phyloP scores from a whole-genome alignment of 306 rosid genomes.

The Vigna trinervia region DNA sequence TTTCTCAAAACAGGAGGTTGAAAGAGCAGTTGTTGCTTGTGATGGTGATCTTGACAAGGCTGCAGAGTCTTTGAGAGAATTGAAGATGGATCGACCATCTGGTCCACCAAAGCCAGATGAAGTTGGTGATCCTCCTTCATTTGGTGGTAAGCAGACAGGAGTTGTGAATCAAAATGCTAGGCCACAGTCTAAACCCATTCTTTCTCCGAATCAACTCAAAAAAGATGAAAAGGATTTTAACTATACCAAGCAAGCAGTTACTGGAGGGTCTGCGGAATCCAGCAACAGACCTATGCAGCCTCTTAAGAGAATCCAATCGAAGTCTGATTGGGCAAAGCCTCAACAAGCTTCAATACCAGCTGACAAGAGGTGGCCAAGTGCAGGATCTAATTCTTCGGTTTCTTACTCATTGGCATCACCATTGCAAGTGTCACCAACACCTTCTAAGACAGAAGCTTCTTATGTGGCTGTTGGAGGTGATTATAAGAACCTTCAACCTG shows the following conservation, averaged over 20 bases:
- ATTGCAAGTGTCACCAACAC: conserved; percentile 60
- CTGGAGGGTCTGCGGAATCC: conserved; percentile 61
- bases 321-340: conserved; percentile 77
- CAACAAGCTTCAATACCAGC: conserved; percentile 56
- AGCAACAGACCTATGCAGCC: conserved; percentile 61
- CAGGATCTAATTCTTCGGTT: conserved; percentile 61
- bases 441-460: conserved; percentile 63
- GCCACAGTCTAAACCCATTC: conserved; percentile 58
- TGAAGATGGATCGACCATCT: conserved; percentile 63
- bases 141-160: conserved; percentile 58
- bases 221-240: conserved; percentile 76
- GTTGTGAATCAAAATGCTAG: conserved; percentile 53
- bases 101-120: conserved; percentile 72
- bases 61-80: conserved; percentile 65
- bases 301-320: conserved; percentile 65
- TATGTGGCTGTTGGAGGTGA: conserved; percentile 66
- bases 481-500: conserved; percentile 65
- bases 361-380: conserved; percentile 72
- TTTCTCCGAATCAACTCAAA: conserved; percentile 60
- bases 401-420: conserved; percentile 73
- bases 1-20: conserved; percentile 88
- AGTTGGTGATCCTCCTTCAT: conserved; percentile 65
- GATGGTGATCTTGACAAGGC: conserved; percentile 94
- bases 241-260: conserved; percentile 63
- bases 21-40: conserved; percentile 77